Evolutionary conservation across 306 rosid species (phyloP), one percentile per base, ranked within the genome.

Genomic region (Potentilla sterilis): DNA sequence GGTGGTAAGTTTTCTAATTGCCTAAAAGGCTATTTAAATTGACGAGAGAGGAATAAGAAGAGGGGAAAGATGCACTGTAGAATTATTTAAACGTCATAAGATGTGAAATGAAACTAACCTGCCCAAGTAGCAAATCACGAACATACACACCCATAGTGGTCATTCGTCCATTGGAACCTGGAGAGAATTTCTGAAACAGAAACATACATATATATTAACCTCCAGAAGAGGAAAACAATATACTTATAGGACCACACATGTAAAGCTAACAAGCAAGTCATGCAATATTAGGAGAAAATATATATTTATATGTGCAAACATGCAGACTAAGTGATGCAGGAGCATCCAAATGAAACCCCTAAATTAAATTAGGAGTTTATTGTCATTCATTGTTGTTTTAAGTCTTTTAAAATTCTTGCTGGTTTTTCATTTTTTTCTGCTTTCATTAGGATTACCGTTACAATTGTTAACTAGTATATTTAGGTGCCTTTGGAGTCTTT

Each of bases 101-200:
- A 55, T 42, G 32, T 58, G 5, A 72, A 21, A 13, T 38, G 67
- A 58, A 84, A 86, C 85, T 6, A 64, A 95, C 99, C 97, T 95
- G 99, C 72, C 99, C 99, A 86, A 95, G 99, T 70, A 95, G 96
- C 88, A 95, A 86, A 88, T 95, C 99, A 66, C 99, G 97, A 65
- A 95, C 77, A 54, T 92, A 95, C 34, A 86, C 96, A 52, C 99
- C 99, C 97, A 95, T 95, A 28, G 97, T 90, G 77, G 97, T 88
- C 93, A 86, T 92, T 77, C 89, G 89, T 67, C 99, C 99, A 82
- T 83, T 92, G 22, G 99, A 95, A 79, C 97, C 99, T 14, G 99
- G 99, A 79, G 99, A 90, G 82, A 95, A 95, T 83, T 95, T 96
- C 99, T 95, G 96, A 78, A 87, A 85, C 38, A 13, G 2, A 62